phyloP scores from a whole-genome alignment of 148 eudicot species.

The Hydrangea macrophylla region DNA sequence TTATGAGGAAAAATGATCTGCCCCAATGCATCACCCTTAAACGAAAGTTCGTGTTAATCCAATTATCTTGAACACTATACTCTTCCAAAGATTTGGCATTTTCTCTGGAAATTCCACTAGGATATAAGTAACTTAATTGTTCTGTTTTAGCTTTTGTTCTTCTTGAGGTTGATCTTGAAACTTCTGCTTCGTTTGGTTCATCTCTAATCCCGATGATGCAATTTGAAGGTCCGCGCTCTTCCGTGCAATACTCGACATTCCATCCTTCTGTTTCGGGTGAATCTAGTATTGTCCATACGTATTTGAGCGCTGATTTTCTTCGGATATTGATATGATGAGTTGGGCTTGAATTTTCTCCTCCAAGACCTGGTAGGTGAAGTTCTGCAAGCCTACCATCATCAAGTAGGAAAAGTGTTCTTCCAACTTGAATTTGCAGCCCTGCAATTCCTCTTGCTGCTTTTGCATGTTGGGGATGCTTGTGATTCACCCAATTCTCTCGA shows the following conservation, averaged over 20 bases:
- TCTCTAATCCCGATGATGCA: slow-evolving; percentile 68
- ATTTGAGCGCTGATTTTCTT: slow-evolving; percentile 44
- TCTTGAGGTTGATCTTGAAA: slow-evolving; percentile 36
- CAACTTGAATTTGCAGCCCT: slow-evolving; percentile 57
- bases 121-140: slow-evolving; percentile 44
- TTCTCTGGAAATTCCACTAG: slow-evolving; percentile 19
- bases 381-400: slow-evolving; percentile 88
- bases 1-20: slow-evolving; percentile 58
- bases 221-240: slow-evolving; percentile 65
- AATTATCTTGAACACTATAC: slow-evolving; percentile 20
- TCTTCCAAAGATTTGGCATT: slow-evolving; percentile 17
- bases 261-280: slow-evolving; percentile 90
- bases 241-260: slow-evolving; percentile 84
- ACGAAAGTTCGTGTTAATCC: slow-evolving; percentile 40
- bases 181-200: slow-evolving; percentile 32
- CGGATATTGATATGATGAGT: slow-evolving; percentile 30
- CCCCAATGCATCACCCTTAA: slow-evolving; percentile 64
- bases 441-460: slow-evolving; percentile 59
- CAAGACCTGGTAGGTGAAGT: slow-evolving; percentile 62
- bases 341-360: slow-evolving; percentile 71
- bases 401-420: slow-evolving; percentile 57
- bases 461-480: slow-evolving; percentile 63
- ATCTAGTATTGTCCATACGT: slow-evolving; percentile 69
- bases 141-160: slow-evolving; percentile 39
- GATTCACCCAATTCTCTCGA: slow-evolving; percentile 52